Conservation (phyloP, 1,284 basidiomycete genomes). For the Athelia sp. region DNA sequence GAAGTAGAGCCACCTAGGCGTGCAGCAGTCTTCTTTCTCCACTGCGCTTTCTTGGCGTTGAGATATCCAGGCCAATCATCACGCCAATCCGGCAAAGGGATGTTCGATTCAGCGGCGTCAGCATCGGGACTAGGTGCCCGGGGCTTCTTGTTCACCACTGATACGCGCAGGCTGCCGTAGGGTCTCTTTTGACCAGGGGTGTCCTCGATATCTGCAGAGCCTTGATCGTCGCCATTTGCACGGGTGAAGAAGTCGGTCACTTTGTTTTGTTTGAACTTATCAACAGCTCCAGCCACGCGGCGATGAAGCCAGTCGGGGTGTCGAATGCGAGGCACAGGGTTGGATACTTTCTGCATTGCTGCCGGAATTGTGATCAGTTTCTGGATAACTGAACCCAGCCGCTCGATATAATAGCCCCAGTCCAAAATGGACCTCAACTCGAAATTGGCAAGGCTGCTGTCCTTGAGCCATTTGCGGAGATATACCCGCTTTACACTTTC, state of each 20-base stretch:
- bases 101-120: constrained; percentile 26
- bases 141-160: constrained; percentile 53
- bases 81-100: constrained; percentile 53
- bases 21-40: constrained; percentile 62
- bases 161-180: constrained; percentile 38
- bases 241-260: constrained; percentile 91
- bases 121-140: constrained; percentile 35
- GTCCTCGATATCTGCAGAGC: constrained; percentile 64
- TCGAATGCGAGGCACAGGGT: constrained; percentile 92
- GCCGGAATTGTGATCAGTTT: constrained; percentile 99
- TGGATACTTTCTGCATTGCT: constrained; percentile 95
- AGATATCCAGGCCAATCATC: constrained; percentile 80
- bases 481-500: constrained; percentile 87
- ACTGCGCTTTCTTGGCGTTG: constrained; percentile 73
- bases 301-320: constrained; percentile 98
- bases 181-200: constrained; percentile 32
- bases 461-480: constrained; percentile 95
- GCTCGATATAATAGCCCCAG: constrained; percentile 99
- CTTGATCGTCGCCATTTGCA: constrained; percentile 28
- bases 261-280: constrained; percentile 98
- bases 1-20: constrained; percentile 34
- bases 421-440: constrained; percentile 95
- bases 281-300: constrained; percentile 83
- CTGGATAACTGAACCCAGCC: constrained; percentile 96
- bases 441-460: constrained; percentile 84